Base-by-base conservation (phyloP, 306 rosid genomes). In the Lablab purpureus region DNA sequence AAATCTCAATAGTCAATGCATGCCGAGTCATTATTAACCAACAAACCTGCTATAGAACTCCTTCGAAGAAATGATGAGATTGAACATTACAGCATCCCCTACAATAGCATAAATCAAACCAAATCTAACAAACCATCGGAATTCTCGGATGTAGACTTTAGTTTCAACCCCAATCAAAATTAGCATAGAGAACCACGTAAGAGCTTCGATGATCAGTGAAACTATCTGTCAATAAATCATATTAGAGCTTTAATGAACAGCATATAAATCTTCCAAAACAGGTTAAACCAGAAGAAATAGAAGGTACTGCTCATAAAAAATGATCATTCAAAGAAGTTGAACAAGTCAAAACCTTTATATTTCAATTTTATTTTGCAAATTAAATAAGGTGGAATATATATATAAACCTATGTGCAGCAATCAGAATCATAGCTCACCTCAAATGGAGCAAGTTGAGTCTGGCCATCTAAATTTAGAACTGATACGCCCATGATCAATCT, bases 91-190 rank as follows among this genome's bases (percentile, higher is more conserved):
- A 36, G 91, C 87, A 84, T 89, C 96, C 62, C 94, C 99, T 32
- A 95, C 91, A 66, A 89, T 55, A 71, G 89, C 50, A 84, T 91
- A 95, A 49, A 93, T 63, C 71, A 95, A 86, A 50, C 93, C 96
- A 81, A 93, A 95, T 83, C 99, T 78, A 68, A 93, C 83, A 83
- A 88, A 86, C 99, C 99, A 95, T 72, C 99, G 94, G 66, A 87
- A 74, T 81, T 95, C 98, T 75, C 13, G 8, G 76, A 93, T 81
- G 81, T 95, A 95, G 77, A 93, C 91, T 80, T 83, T 91, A 14
- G 97, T 93, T 86, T 95, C 98, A 50, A 87, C 65, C 55, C 74
- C 80, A 82, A 86, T 76, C 94, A 95, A 88, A 69, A 95, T 87
- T 91, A 95, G 87, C 94, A 93, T 51, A 67, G 89, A 84, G 87